Evolutionary conservation across 768 basidiomycete species (phyloP).

Genomic region (Mrakia blollopis): DNA sequence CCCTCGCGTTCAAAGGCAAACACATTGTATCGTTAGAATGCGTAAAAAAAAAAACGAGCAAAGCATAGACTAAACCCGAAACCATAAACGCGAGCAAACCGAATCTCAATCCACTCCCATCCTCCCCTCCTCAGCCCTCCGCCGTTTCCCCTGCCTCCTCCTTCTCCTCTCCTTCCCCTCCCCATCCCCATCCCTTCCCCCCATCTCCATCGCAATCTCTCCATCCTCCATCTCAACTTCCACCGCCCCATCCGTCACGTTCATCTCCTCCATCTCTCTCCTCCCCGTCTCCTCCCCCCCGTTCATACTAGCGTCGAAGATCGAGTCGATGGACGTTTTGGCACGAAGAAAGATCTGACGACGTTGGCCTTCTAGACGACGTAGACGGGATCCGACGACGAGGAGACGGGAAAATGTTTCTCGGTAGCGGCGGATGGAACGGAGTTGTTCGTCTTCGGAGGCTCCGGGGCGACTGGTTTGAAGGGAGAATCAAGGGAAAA

Average conservation of each 20-base stretch:
- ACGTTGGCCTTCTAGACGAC: background rate
- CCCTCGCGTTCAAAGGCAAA: no score
- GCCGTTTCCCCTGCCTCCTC: background rate
- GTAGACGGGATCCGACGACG: conserved; percentile 8
- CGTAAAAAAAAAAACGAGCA: no score
- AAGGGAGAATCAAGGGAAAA: background rate
- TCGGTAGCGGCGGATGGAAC: conserved; percentile 37
- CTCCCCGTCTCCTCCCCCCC: background rate
- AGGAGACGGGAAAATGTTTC: conserved; percentile 42
- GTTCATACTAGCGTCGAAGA: background rate
- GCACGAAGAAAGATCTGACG: conserved; percentile 5
- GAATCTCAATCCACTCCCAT: no score
- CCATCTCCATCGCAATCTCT: background rate
- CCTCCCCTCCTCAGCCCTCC: background rate
- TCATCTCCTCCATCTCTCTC: conserved; percentile 8
- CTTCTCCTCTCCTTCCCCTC: background rate
- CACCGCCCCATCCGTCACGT: background rate
- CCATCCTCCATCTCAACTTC: background rate
- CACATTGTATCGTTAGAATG: no score
- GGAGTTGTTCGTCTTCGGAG: background rate
- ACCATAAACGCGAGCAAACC: no score
- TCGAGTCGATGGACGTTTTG: background rate
- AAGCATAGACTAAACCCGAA: no score
- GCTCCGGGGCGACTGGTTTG: background rate
- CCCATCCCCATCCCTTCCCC: background rate